phyloP scores from a whole-genome alignment of 805 yeast genomes.

The Grigorovia humatica region DNA sequence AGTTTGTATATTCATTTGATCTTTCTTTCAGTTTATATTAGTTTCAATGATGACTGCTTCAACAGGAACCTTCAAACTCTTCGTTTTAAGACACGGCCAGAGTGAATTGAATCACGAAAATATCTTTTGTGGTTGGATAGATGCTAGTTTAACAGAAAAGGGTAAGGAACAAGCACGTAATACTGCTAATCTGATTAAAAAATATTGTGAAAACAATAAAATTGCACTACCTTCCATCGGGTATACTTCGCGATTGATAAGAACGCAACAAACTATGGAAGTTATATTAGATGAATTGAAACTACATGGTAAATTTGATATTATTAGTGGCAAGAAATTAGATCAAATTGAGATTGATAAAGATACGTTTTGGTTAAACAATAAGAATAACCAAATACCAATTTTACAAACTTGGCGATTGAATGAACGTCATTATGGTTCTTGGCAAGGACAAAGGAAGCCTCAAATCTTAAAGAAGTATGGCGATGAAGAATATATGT shows the following conservation, averaged over 20 bases:
- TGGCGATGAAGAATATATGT: slow-evolving; percentile 68
- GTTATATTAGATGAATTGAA: slow-evolving; percentile 47
- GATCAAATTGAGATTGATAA: slow-evolving; percentile 6
- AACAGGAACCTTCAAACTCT: slow-evolving; percentile 18
- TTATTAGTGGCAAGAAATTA: slow-evolving; percentile 13
- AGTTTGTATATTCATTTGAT: neutral
- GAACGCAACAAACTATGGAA: slow-evolving; percentile 68
- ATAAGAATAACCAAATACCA: slow-evolving; percentile 33
- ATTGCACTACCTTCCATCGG: slow-evolving; percentile 42
- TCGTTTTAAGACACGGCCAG: slow-evolving; percentile 69
- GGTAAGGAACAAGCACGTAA: slow-evolving; percentile 60
- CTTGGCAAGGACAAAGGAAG: slow-evolving; percentile 69
- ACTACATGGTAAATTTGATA: slow-evolving; percentile 11
- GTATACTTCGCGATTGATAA: slow-evolving; percentile 59
- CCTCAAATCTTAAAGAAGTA: slow-evolving; percentile 51
- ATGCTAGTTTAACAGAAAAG: slow-evolving; percentile 54
- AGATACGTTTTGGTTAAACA: neutral
- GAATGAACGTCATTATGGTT: slow-evolving; percentile 79
- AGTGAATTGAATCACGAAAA: slow-evolving; percentile 69
- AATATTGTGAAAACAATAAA: slow-evolving; percentile 22
- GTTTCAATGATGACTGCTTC: slow-evolving; percentile 1
- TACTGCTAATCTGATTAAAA: slow-evolving; percentile 50
- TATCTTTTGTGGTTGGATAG: slow-evolving; percentile 81
- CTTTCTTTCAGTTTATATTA: neutral
- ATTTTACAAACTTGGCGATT: slow-evolving; percentile 66